These are phyloP conservation scores for Sonneratia alba DNA, from an alignment of 345 rosid species.

Conservation along the genomic window DNA sequence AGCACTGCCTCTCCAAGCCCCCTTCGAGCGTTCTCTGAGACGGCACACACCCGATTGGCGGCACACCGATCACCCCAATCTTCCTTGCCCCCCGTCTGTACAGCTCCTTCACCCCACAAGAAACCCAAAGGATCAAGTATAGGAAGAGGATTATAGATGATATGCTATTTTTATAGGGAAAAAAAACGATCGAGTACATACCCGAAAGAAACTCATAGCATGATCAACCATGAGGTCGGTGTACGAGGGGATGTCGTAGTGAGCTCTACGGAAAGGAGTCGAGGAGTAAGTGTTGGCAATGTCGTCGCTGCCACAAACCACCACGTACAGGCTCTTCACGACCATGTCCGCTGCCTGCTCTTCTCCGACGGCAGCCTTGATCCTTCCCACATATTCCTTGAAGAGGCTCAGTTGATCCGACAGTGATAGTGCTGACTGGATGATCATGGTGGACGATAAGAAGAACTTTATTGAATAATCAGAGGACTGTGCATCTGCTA, in stretches of 20 bases:
- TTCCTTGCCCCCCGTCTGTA: slow-evolving; percentile 47
- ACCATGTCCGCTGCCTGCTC: slow-evolving; percentile 10
- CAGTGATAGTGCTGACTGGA: slow-evolving; percentile 10
- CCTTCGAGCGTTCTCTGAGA: slow-evolving; percentile 60
- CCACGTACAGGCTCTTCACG: slow-evolving; percentile 9
- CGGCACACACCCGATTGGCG: slow-evolving; percentile 73
- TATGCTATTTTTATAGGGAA: too few relatives aligned
- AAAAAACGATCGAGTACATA: not conserved
- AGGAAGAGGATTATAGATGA: too few relatives aligned
- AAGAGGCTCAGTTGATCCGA: slow-evolving; percentile 10
- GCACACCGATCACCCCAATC: slow-evolving; percentile 36
- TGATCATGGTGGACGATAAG: not conserved
- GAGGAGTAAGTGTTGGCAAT: slow-evolving; percentile 20
- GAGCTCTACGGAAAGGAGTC: not conserved
- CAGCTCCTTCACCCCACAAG: slow-evolving; percentile 28
- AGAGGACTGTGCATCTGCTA: too few relatives aligned
- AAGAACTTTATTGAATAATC: too few relatives aligned
- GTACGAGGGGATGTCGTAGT: slow-evolving; percentile 14
- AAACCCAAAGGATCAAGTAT: too few relatives aligned
- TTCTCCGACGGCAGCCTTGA: slow-evolving; percentile 10
- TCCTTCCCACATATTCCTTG: not conserved
- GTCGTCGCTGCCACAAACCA: slow-evolving; percentile 21
- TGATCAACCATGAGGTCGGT: slow-evolving; percentile 14
- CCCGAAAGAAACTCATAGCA: slow-evolving; percentile 18
- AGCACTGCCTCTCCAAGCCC: slow-evolving; percentile 40